A percentile compares a stretch with the other conserved stretches of the same genome.
phyloP scores from a whole-genome alignment of 1,139 yeast genomes.

The Blastobotrys buckinghamii region DNA sequence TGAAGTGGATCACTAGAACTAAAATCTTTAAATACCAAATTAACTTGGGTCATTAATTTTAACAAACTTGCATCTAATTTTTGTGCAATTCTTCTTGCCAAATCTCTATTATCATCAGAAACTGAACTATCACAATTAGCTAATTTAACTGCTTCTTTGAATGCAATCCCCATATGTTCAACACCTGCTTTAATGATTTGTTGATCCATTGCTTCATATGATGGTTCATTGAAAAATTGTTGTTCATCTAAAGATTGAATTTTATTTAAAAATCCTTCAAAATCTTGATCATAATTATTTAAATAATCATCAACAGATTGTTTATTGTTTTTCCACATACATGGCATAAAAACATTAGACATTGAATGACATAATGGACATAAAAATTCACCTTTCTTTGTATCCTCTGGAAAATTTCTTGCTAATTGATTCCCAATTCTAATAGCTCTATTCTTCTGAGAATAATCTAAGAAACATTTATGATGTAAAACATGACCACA shows the following conservation, averaged over 20 bases:
- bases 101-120: not conserved
- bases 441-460: conserved; percentile 47
- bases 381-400: conserved; percentile 63
- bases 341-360: conserved; percentile 78
- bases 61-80: not conserved
- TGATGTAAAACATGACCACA: conserved; percentile 96
- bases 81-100: not conserved
- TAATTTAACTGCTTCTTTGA: not conserved
- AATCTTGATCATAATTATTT: not conserved
- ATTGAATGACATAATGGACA: conserved; percentile 91
- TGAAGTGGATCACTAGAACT: not conserved
- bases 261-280: not conserved
- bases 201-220: not conserved
- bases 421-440: conserved; percentile 58
- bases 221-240: not conserved
- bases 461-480: conserved; percentile 63
- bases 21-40: not conserved
- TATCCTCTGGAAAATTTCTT: conserved; percentile 72
- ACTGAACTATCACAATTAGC: not conserved
- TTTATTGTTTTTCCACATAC: conserved; percentile 40
- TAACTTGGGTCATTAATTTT: not conserved
- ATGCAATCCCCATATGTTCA: conserved; percentile 6
- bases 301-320: conserved; percentile 14
- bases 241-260: not conserved
- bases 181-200: conserved; percentile 2